Conservation (phyloP, 768 basidiomycete genomes). For the Pleurotus tuoliensis region DNA sequence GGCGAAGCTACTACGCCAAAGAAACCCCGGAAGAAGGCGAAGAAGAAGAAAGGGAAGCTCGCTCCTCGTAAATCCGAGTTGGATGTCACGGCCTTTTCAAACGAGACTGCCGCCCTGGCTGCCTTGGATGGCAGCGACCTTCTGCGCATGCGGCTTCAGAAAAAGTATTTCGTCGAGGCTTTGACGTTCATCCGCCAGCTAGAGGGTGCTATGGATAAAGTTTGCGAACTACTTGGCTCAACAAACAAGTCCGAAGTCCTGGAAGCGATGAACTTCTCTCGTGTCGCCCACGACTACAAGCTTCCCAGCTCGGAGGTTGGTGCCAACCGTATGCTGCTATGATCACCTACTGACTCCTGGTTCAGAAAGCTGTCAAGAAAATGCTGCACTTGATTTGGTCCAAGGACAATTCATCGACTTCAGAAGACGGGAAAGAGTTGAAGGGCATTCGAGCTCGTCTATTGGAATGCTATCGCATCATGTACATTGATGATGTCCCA, state of each 20-base stretch:
- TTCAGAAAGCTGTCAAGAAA: constrained; percentile 82
- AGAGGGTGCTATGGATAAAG: constrained; percentile 60
- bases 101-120: constrained; percentile 70
- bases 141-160: constrained; percentile 64
- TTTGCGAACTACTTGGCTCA: constrained; percentile 79
- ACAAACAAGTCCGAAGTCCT: constrained; percentile 82
- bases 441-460: constrained; percentile 86
- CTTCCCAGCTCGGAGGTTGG: constrained; percentile 71
- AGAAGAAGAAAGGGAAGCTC: constrained; percentile 41
- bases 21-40: too few species aligned
- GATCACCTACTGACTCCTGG: constrained; percentile 1
- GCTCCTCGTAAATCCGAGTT: constrained; percentile 67
- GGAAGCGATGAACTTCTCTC: constrained; percentile 89
- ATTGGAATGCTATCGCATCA: constrained; percentile 79
- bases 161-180: constrained; percentile 85
- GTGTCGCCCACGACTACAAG: constrained; percentile 74
- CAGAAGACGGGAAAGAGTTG: constrained; percentile 61
- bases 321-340: constrained; percentile 7
- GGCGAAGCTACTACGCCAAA: constrained; percentile 14
- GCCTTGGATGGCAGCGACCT: constrained; percentile 65
- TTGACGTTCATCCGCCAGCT: constrained; percentile 70
- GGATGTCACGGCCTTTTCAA: constrained; percentile 60
- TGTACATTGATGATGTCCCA: constrained; percentile 85
- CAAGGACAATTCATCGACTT: constrained; percentile 87
- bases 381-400: constrained; percentile 98